A percentile compares a stretch with the other conserved stretches of the same genome.
phyloP scores from a whole-genome alignment of 495 filamentous ascomycete species.

The Penicillium nucicola region DNA sequence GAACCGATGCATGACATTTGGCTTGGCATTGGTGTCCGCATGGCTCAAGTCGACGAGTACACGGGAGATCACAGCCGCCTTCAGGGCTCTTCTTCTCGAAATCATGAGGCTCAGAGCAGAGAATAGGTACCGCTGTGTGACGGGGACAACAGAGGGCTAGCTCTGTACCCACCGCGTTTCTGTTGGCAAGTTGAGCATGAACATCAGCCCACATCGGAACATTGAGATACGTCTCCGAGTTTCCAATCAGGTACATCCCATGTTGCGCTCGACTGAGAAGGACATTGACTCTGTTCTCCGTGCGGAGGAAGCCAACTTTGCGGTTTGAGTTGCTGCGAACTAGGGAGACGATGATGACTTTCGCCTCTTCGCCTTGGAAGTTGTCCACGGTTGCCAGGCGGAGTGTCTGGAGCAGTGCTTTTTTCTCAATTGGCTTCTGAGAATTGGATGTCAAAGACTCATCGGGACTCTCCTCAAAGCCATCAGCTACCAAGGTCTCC shows the following conservation, averaged over 20 bases:
- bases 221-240: slow-evolving; percentile 48
- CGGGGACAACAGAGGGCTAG: slow-evolving; percentile 63
- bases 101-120: slow-evolving; percentile 54
- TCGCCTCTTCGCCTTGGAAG: slow-evolving; percentile 73
- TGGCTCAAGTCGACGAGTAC: slow-evolving; percentile 10
- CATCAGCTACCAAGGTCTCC: slow-evolving; percentile 6
- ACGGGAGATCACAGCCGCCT: slow-evolving; percentile 8
- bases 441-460: slow-evolving; percentile 20
- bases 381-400: slow-evolving; percentile 69
- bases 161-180: slow-evolving; percentile 48
- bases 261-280: slow-evolving; percentile 65
- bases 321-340: slow-evolving; percentile 65
- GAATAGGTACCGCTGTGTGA: slow-evolving; percentile 54
- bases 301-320: slow-evolving; percentile 67
- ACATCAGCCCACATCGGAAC: slow-evolving; percentile 69
- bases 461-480: slow-evolving; percentile 44
- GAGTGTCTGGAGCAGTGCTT: slow-evolving; percentile 8
- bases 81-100: slow-evolving; percentile 8
- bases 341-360: slow-evolving; percentile 68
- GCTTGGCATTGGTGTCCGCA: slow-evolving; percentile 13
- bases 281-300: slow-evolving; percentile 75
- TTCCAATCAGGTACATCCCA: slow-evolving; percentile 79
- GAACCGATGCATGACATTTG: slow-evolving; percentile 7
- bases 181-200: slow-evolving; percentile 43
- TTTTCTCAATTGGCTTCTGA: slow-evolving; percentile 3